Base-by-base conservation (phyloP, 2,329 filamentous ascomycete species). In the Pseudonectria buxi region DNA sequence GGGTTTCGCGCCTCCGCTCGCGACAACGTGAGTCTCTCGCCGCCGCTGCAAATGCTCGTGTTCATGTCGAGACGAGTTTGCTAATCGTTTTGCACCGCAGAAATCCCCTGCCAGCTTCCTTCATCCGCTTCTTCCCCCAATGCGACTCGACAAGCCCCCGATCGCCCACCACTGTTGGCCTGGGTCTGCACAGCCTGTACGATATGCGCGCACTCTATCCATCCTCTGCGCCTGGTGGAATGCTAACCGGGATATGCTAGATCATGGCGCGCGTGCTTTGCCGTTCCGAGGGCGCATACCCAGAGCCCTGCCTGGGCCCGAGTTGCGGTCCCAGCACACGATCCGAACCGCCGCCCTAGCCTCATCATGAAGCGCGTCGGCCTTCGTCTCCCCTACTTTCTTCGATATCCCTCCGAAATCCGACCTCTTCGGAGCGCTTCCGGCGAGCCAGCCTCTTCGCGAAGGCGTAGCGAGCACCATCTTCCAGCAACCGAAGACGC, bases 361-460 rank as follows among this genome's bases (percentile, higher is more conserved):
- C 47, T 37, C 24, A 53, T 61, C 34, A 61, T 61, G 58, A 60
- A 59, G 50, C 55, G 58, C 32, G 49, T 59, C 3, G 46, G 46
- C 6, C 31, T 49, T 4, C 36, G 22, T 34, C 7, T 24, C 35
- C 26, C 4, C 35, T 16, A 6, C 33, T 5, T 15, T 37, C 6
- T 24, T 37, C n/a, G 24, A 32, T 3, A 26, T 32, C 3, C 28
- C 27, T 3, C 29, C 30, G 2, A 38, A 45, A 12, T n/a, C 14
- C 9, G 37, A 44, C 4, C 26, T 46, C 14, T 30, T 29, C 3
- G 28, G 41, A n/a, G 32, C 12, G 40, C 56, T 26, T 22, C 18
- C 5, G 45, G 43, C 27, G 46, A 53, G 18, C 9, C 18, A 6
- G 18, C 9, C 18, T 22, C 18, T 22, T 22, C 18, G 18, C 18